Evolutionary conservation across 2,329 filamentous ascomycete genomes (phyloP).

Genomic region (Aspergillaceae sp.): DNA sequence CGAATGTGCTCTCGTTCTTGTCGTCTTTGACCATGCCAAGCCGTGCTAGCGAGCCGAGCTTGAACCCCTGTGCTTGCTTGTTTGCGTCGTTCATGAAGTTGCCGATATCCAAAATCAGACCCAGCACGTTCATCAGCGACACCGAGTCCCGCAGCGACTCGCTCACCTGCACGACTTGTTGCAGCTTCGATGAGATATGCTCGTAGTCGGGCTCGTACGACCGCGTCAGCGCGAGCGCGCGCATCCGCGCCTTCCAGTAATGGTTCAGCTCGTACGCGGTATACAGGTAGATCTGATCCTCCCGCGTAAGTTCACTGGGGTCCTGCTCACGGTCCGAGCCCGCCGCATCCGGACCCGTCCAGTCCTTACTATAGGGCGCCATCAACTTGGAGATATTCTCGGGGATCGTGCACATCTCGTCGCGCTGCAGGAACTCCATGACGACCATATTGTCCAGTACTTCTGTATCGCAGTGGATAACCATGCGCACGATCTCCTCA

Average conservation of each 20-base stretch:
- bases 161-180: conserved; percentile 75
- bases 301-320: conserved; percentile 76
- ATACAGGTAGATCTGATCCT: conserved; percentile 90
- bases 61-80: conserved; percentile 97
- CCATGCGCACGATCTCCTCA: conserved; percentile 81
- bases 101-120: conserved; percentile 91
- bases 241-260: conserved; percentile 98
- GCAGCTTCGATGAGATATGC: conserved; percentile 75
- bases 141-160: conserved; percentile 87
- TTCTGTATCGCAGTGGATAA: conserved; percentile 88
- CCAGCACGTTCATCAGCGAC: conserved; percentile 89
- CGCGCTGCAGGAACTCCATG: conserved; percentile 92
- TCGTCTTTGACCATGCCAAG: conserved; percentile 98
- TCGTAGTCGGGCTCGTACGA: conserved; percentile 86
- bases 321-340: conserved; percentile 75
- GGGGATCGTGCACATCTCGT: conserved; percentile 84
- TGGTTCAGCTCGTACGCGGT: conserved; percentile 92
- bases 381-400: conserved; percentile 86
- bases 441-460: conserved; percentile 83
- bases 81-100: conserved; percentile 99
- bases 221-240: conserved; percentile 74
- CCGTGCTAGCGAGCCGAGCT: conserved; percentile 84
- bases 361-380: conserved; percentile 93
- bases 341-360: conserved; percentile 78
- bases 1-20: conserved; percentile 94